These are phyloP conservation scores for Cryptococcus sp. DNA, from an alignment of 1,284 basidiomycete genomes.

Conservation along the genomic window DNA sequence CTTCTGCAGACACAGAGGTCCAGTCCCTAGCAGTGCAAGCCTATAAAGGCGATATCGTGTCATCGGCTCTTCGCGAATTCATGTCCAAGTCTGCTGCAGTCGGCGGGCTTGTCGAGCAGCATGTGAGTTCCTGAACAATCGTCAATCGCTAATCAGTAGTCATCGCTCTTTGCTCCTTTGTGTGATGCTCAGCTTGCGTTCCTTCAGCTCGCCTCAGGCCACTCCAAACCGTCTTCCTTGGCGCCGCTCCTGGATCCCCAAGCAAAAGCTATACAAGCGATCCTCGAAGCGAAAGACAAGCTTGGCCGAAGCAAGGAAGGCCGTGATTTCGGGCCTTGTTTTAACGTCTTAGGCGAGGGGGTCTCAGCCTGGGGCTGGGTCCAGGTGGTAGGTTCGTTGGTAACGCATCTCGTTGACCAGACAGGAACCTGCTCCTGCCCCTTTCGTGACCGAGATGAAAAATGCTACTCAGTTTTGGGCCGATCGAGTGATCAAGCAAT, in stretches of 20 bases:
- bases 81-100: conserved; percentile 72
- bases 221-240: conserved; percentile 71
- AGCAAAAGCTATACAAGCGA: conserved; percentile 70
- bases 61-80: conserved; percentile 72
- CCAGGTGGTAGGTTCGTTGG: conserved; percentile 61
- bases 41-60: conserved; percentile 72
- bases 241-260: conserved; percentile 70
- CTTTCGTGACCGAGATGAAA: conserved; percentile 80
- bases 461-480: conserved; percentile 88
- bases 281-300: conserved; percentile 78
- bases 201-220: conserved; percentile 68
- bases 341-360: conserved; percentile 80
- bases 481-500: conserved; percentile 88
- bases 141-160: conserved; percentile 56
- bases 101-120: conserved; percentile 71
- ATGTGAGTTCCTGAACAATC: conserved; percentile 60
- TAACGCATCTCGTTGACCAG: not conserved
- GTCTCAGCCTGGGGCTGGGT: conserved; percentile 91
- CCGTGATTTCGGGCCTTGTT: conserved; percentile 77
- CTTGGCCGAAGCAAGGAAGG: conserved; percentile 67
- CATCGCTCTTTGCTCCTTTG: conserved; percentile 67
- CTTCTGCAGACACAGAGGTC: conserved; percentile 51
- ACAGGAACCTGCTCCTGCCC: conserved; percentile 78
- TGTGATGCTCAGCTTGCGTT: conserved; percentile 70
- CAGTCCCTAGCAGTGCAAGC: conserved; percentile 67